Evolutionary conservation across 805 yeast species (phyloP).

Genomic region (Cyberlindnera euphorbiiphila): DNA sequence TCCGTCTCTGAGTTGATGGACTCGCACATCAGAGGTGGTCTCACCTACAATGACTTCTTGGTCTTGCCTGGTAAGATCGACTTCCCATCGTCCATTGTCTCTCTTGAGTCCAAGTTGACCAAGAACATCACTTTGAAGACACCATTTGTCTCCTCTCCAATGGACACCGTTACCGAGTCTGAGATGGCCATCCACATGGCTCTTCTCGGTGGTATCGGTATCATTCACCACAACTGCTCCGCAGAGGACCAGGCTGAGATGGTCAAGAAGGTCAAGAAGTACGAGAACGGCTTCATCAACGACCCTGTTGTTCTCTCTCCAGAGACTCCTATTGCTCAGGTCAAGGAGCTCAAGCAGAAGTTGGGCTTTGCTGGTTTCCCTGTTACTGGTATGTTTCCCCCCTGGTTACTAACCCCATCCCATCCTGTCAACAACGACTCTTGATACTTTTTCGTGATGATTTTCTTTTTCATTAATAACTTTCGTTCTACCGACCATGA

Average conservation of each 20-base stretch:
- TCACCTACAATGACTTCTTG: slow-evolving; percentile 95
- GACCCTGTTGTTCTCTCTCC: slow-evolving; percentile 89
- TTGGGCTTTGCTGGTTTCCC: slow-evolving; percentile 98
- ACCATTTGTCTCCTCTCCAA: slow-evolving; percentile 96
- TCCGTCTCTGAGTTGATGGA: slow-evolving; percentile 83
- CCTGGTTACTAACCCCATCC: slow-evolving; percentile 4
- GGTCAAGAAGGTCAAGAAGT: slow-evolving; percentile 96
- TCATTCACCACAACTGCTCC: slow-evolving; percentile 95
- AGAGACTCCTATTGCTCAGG: slow-evolving; percentile 71
- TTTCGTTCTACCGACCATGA: slow-evolving; percentile 99
- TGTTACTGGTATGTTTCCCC: slow-evolving; percentile 87
- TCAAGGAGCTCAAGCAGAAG: slow-evolving; percentile 60
- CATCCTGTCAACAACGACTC: too few species aligned
- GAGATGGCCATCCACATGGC: slow-evolving; percentile 99
- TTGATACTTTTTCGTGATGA: slow-evolving; percentile 54
- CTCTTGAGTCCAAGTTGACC: slow-evolving; percentile 82
- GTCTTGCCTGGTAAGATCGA: slow-evolving; percentile 92
- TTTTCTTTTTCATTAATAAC: slow-evolving; percentile 54
- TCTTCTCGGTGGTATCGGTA: slow-evolving; percentile 97
- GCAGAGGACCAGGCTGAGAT: slow-evolving; percentile 97
- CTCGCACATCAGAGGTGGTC: slow-evolving; percentile 87
- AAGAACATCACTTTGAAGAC: slow-evolving; percentile 87
- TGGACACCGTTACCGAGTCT: slow-evolving; percentile 98
- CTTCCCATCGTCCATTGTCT: slow-evolving; percentile 77
- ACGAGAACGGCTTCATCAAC: slow-evolving; percentile 95